Base-by-base conservation (phyloP, 495 filamentous ascomycete genomes). In the Clavariopsis aquatica region DNA sequence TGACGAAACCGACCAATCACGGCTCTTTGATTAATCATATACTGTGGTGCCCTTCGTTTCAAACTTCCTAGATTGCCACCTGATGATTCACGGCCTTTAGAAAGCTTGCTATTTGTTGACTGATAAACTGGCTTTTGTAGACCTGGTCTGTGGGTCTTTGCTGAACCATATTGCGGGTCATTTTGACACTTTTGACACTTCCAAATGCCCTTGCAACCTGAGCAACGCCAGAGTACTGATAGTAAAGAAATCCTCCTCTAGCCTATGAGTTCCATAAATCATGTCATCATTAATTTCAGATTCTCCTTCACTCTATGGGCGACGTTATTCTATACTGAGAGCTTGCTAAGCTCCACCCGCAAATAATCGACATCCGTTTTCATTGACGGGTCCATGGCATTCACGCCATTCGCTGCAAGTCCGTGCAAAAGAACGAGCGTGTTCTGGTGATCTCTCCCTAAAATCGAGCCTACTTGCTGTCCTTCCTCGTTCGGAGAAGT, bases 391-490 rank as follows among this genome's bases (percentile, higher is more conserved):
- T 59, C 58, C 64, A 67, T 62, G 1, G 49, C 49, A 49, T 36
- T 41, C 3, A 66, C 69, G 20, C 60, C 65, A 49, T 71, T 65
- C n/a, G 34, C 52, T 5, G 38, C n/a, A 13, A 68, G 56, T 12
- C 61, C 69, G 34, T 62, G 53, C 22, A 71, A 15, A 0, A 71
- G 43, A 17, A 71, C 65, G 6, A 71, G 22, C 5, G 64, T 65
- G 55, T 71, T 71, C 52, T 68, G 60, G 23, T 54, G 46, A 38
- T 71, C 65, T 3, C 64, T 38, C 23, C 49, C 51, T 29, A 46
- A n/a, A 13, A 23, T 28, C 34, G n/a, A 29, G 8, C 22, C 56
- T 24, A 22, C 46, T 27, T 60, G 24, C 36, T 52, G 41, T 27
- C 43, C 47, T 12, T 58, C 65, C 26, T 57, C 29, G 36, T 64